Percentiles rank a stretch among this genome's conserved stretches.
Conservation (phyloP, 2,329 filamentous ascomycete genomes). For the Epicoccum nigrum region DNA sequence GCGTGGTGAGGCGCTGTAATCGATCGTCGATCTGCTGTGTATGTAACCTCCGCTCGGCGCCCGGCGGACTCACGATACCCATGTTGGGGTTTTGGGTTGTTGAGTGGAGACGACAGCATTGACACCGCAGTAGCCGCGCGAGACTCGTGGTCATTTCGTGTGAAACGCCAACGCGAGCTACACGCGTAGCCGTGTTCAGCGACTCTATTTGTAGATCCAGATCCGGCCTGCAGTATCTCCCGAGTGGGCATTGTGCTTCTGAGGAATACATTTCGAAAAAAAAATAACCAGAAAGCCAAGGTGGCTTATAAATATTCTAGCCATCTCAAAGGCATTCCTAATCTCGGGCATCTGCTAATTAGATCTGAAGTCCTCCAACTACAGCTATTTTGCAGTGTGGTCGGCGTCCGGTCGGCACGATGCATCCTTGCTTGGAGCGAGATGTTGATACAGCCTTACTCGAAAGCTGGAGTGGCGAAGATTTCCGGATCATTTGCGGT, state of each 20-base stretch:
- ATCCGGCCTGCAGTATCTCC: constrained; percentile 6
- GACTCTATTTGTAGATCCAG: constrained; percentile 1
- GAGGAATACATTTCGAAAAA: no score
- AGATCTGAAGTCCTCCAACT: no score
- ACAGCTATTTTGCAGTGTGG: no score
- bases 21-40: constrained; percentile 16
- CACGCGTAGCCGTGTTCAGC: constrained; percentile 10
- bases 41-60: background rate
- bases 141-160: constrained; percentile 10
- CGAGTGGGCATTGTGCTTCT: background rate
- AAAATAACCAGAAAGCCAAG: no score
- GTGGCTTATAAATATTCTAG: no score
- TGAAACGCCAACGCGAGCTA: constrained; percentile 12
- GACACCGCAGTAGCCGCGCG: constrained; percentile 9
- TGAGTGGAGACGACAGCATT: constrained; percentile 14
- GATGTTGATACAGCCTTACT: no score
- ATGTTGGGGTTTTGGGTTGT: constrained; percentile 1
- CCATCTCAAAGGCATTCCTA: no score
- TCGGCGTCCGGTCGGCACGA: no score
- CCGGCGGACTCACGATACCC: constrained; percentile 10
- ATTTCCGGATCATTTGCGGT: background rate
- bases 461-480: no score
- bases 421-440: no score
- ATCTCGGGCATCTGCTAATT: no score
- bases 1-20: constrained; percentile 8